Percentiles rank a stretch among this genome's conserved stretches.
Evolutionary conservation across 192 early-diverging fungal species (phyloP).

Genomic region (Coemansia sp.): DNA sequence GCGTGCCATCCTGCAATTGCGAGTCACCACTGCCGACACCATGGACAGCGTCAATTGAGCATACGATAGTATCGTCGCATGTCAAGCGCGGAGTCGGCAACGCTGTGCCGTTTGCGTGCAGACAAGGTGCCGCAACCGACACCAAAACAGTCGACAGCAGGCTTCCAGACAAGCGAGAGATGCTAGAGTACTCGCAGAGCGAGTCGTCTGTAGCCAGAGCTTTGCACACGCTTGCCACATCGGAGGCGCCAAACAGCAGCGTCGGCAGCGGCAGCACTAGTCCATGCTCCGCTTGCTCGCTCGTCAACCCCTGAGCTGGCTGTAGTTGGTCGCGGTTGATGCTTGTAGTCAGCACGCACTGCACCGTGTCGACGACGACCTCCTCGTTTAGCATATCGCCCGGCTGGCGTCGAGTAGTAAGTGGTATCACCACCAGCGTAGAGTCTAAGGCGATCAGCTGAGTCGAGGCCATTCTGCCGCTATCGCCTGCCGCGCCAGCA

Average conservation of each 20-base stretch:
- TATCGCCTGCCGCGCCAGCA: neutral
- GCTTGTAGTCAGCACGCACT: neutral
- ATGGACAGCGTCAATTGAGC: neutral
- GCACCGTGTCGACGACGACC: neutral
- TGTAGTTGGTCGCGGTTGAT: neutral
- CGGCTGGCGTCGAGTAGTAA: neutral
- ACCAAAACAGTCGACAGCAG: neutral
- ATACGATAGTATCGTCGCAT: neutral
- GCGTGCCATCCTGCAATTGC: neutral
- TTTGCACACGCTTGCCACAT: neutral
- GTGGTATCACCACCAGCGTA: conserved; percentile 1
- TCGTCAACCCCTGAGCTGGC: neutral
- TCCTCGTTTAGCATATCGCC: neutral
- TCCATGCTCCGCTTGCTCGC: neutral
- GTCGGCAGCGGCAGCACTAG: neutral
- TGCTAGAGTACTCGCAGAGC: neutral
- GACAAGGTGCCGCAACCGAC: neutral
- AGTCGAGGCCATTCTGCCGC: neutral
- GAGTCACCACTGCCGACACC: neutral
- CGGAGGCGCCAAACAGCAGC: neutral
- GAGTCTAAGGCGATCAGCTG: neutral
- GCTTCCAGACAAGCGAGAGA: neutral
- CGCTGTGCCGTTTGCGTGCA: neutral
- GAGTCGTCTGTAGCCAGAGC: neutral
- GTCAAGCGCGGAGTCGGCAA: neutral